A percentile compares a stretch with the other conserved stretches of the same genome.
Conservation (phyloP, 1,139 yeast species). For the Komagataea norvegica region DNA sequence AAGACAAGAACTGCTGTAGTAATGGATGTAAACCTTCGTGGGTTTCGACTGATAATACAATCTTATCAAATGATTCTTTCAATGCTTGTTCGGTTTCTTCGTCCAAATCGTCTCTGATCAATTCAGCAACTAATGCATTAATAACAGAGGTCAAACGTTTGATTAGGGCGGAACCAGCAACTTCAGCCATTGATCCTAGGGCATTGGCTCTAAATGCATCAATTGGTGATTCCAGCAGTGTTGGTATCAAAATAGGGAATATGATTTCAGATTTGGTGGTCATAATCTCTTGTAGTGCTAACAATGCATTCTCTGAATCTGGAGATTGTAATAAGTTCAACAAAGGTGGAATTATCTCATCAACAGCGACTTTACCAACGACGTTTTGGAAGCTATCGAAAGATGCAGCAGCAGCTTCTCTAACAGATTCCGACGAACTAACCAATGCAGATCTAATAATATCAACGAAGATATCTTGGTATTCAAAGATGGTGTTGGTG, state of each 20-base stretch:
- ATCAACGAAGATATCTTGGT: conserved; percentile 64
- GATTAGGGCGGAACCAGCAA: conserved; percentile 82
- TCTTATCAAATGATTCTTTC: conserved; percentile 57
- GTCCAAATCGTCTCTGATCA: conserved; percentile 38
- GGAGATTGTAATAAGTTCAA: conserved; percentile 62
- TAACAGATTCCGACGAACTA: conserved; percentile 66
- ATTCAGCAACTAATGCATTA: conserved; percentile 63
- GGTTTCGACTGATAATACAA: conserved; percentile 65
- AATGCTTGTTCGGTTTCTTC: conserved; percentile 37
- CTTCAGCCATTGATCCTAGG: conserved; percentile 82
- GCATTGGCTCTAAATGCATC: conserved; percentile 83
- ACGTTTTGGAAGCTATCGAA: conserved; percentile 81
- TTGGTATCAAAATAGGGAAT: conserved; percentile 90
- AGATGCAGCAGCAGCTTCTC: conserved; percentile 88
- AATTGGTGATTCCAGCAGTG: conserved; percentile 76
- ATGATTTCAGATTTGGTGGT: conserved; percentile 83
- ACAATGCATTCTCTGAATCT: conserved; percentile 73
- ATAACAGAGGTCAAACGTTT: conserved; percentile 68
- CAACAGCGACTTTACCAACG: conserved; percentile 82
- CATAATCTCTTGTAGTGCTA: conserved; percentile 91
- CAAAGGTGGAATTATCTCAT: conserved; percentile 82
- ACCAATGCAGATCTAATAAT: conserved; percentile 78
- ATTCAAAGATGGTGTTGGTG: conserved; percentile 54
- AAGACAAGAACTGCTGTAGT: conserved; percentile 71
- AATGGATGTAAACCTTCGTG: conserved; percentile 84